Base-by-base conservation (phyloP, 805 yeast genomes). In the Yarrowia deformans region DNA sequence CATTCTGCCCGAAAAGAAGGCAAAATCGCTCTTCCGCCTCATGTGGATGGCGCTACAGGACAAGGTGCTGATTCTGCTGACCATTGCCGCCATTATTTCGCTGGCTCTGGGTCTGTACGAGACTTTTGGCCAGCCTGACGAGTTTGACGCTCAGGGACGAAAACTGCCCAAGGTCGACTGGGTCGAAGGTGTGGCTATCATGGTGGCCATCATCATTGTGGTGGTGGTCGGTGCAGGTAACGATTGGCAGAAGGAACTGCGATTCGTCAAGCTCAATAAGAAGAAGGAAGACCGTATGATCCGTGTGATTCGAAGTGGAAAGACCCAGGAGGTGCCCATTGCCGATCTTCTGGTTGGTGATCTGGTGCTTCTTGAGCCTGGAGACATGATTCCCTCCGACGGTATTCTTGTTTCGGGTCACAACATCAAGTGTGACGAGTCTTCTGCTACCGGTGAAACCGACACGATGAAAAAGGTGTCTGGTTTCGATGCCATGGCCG, bases 121-220 rank as follows among this genome's bases (percentile, higher is more conserved):
- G 79, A 88, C 97, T 1, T 90, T 93, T 80, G 97, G 96, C 50
- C 90, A 90, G 72, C 93, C 89, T 0, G 83, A 91, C 0, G 87
- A 86, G 75, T 85, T 85, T 74, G 97, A 94, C 77, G 87, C 85
- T 7, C 91, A 91, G 72, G 97, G 97, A 35, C 83, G 86, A 29
- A 82, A 86, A 23, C 78, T 87, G 69, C 97, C 98, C 18, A 86
- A 88, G 74, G 96, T 95, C 40, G 97, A 94, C 75, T 95, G 98
- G 98, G 97, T 96, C 60, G 99, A 95, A 81, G 99, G 99, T 73
- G 97, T 93, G 46, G 99, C 99, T 49, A 95, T 95, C 76, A 85
- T 95, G 73, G 90, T 90, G 4, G 99, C 99, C 23, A 90, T 95
- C 32, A 75, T 87, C 5, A 94, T 95, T 70, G 98, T 95, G 42